phyloP scores from a whole-genome alignment of 2,329 filamentous ascomycete species.

The Alternaria infectoria region DNA sequence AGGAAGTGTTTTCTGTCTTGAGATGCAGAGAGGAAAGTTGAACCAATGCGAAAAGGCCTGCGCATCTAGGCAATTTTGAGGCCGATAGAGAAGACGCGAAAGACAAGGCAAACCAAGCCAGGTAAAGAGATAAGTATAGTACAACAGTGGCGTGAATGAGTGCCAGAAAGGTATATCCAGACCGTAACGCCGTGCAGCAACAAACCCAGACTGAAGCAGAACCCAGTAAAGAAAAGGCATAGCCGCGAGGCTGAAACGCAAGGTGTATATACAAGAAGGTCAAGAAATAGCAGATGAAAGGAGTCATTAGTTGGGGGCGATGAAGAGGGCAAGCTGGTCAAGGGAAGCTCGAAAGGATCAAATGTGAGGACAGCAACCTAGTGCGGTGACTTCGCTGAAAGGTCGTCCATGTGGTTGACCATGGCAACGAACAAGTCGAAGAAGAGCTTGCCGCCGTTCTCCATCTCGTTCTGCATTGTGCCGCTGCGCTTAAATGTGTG shows the following conservation, averaged over 20 bases:
- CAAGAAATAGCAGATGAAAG: neutral
- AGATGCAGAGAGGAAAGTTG: neutral
- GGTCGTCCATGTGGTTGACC: constrained; percentile 76
- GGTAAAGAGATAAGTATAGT: constrained; percentile 1
- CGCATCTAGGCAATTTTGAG: neutral
- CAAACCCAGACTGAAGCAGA: neutral
- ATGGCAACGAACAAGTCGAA: constrained; percentile 94
- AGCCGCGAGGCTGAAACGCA: constrained; percentile 1
- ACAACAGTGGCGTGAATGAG: neutral
- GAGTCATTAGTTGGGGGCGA: constrained; percentile 3
- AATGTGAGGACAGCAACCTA: constrained; percentile 19
- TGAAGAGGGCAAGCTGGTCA: constrained; percentile 18
- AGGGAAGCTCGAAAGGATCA: constrained; percentile 11
- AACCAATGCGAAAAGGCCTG: neutral
- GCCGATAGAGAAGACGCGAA: neutral
- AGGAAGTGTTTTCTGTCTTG: neutral
- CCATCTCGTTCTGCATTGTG: constrained; percentile 96
- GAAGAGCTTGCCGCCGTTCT: constrained; percentile 83
- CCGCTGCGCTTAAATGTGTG: constrained; percentile 91
- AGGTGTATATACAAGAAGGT: constrained; percentile 5
- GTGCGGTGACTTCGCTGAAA: constrained; percentile 38
- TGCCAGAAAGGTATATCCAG: neutral
- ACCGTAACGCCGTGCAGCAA: neutral
- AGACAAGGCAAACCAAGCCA: neutral
- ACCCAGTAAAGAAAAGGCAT: neutral